Base-by-base conservation (phyloP, 2,329 filamentous ascomycete genomes). In the Colletotrichum sp. region DNA sequence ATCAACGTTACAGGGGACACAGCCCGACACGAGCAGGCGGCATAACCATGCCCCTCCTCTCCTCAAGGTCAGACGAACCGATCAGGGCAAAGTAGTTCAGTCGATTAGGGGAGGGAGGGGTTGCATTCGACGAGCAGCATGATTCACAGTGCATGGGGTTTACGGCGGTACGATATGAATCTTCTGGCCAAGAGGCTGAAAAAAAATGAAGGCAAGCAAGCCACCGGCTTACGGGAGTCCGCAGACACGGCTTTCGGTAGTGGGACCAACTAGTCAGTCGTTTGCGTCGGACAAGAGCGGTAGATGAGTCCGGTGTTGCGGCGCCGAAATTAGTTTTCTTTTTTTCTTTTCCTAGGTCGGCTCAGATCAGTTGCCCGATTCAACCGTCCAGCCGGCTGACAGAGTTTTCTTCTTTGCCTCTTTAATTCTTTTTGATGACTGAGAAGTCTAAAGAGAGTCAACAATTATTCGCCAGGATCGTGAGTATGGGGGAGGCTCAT, bases 11-110 rank as follows among this genome's bases (percentile, higher is more conserved):
- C 69, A 67, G 62, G 73, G 69, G 38, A 26, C 34, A 26, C 34
- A 32, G 43, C 69, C 69, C 64, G 18, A 56, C 12, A 26, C 30
- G 30, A 65, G 26, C 13, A 7, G 32, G 32, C 24, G 28, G 52
- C 24, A 55, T 26, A 36, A 61, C 7, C 34, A 5, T 52, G 66
- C 36, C 36, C 55, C n/a, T 58, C 24, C 26, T 55, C 18, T 55
- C n/a, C 43, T 34, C 69, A 26, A 72, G 14, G 56, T 75, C 32
- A 62, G 69, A 75, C 69, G 73, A 75, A 75, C 73, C 55, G 69
- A 14, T 34, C n/a, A 26, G 48, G 21, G 32, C n/a, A 34, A 56
- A 58, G 52, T 13, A 63, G 62, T 68, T 75, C 69, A 63, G 28
- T 30, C 59, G 43, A 18, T 32, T n/a, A 58, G 55, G n/a, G 21